These are phyloP conservation scores for Malbranchea cinnamomea DNA, from an alignment of 2,329 filamentous ascomycete species.

Conservation along the genomic window DNA sequence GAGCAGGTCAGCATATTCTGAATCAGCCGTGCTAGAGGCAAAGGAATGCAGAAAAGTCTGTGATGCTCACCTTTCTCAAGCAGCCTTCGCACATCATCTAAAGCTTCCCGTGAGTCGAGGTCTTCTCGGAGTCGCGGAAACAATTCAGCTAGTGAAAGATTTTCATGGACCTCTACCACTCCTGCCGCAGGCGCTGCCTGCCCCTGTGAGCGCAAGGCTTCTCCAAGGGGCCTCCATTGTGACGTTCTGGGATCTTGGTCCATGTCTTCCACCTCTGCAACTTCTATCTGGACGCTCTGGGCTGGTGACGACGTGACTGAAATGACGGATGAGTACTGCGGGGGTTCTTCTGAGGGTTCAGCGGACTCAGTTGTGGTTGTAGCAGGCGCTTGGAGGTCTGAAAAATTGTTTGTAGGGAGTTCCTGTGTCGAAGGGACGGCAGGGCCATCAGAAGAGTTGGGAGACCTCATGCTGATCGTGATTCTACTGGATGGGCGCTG, in stretches of 20 bases:
- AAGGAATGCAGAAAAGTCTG: not conserved
- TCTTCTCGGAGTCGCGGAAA: conserved; percentile 23
- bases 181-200: conserved; percentile 19
- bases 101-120: conserved; percentile 17
- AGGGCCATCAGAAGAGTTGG: conserved; percentile 12
- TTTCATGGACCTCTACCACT: conserved; percentile 22
- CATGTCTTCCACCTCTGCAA: conserved; percentile 35
- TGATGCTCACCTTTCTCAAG: conserved; percentile 24
- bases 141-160: conserved; percentile 17
- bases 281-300: conserved; percentile 34
- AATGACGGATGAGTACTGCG: conserved; percentile 8
- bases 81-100: conserved; percentile 18
- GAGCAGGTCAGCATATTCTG: not conserved
- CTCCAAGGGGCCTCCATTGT: conserved; percentile 27
- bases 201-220: conserved; percentile 19
- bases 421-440: conserved; percentile 10
- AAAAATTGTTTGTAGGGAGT: conserved; percentile 1
- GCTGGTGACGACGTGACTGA: conserved; percentile 30
- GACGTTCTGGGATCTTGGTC: conserved; percentile 32
- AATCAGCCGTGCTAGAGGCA: not conserved
- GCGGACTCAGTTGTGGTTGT: conserved; percentile 10
- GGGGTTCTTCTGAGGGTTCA: conserved; percentile 2
- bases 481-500: conserved; percentile 29
- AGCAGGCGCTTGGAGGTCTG: conserved; percentile 4
- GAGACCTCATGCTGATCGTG: conserved; percentile 33